These are phyloP conservation scores for Leptodermis oblonga DNA, from an alignment of 257 asterid genomes.

Conservation along the genomic window DNA sequence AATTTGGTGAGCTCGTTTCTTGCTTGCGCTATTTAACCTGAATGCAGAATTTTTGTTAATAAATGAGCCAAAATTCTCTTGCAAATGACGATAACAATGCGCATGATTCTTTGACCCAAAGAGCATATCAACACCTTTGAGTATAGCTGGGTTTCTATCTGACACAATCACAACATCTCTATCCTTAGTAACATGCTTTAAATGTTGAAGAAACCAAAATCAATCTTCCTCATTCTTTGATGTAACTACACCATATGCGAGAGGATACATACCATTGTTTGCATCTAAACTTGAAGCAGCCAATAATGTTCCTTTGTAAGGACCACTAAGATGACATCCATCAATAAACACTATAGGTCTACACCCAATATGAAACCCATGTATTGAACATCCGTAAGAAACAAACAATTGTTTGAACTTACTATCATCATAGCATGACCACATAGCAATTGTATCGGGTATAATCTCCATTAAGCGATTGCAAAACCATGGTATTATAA, in stretches of 20 bases:
- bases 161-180: neutral
- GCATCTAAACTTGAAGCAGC: neutral
- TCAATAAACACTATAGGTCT: neutral
- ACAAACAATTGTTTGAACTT: neutral
- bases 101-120: neutral
- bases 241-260: neutral
- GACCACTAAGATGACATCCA: conserved; percentile 1
- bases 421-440: neutral
- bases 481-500: neutral
- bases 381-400: neutral
- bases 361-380: neutral
- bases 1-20: neutral
- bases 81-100: neutral
- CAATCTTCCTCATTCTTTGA: neutral
- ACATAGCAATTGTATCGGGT: neutral
- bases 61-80: neutral
- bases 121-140: neutral
- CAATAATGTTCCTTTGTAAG: neutral
- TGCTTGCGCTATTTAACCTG: neutral
- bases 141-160: neutral
- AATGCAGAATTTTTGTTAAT: neutral
- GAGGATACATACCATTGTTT: neutral
- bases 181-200: neutral
- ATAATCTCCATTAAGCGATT: neutral
- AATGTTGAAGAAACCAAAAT: neutral